phyloP scores from a whole-genome alignment of 768 basidiomycete species.

The Mycena olivaceomarginata region DNA sequence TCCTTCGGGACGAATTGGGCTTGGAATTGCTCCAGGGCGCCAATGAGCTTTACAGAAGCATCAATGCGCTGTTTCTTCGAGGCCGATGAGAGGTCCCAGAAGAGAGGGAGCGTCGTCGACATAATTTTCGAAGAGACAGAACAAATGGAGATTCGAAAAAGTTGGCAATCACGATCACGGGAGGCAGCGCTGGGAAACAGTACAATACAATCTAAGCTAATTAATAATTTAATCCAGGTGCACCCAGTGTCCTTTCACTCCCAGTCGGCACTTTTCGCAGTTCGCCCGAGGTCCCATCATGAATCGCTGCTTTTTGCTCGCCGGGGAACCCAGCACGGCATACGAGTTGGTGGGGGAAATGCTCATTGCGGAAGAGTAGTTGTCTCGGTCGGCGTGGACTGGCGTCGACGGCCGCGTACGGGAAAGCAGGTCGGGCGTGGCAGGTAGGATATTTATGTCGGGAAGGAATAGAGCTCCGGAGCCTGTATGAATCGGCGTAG shows the following conservation, averaged over 20 bases:
- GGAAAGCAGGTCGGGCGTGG: slow-evolving; percentile 49
- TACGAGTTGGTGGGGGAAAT: slow-evolving; percentile 51
- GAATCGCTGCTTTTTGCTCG: slow-evolving; percentile 50
- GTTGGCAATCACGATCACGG: slow-evolving; percentile 10
- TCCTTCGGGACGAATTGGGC: slow-evolving; percentile 72
- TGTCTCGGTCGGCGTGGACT: slow-evolving; percentile 37
- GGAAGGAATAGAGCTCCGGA: slow-evolving; percentile 40
- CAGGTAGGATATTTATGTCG: slow-evolving; percentile 53
- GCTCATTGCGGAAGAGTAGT: slow-evolving; percentile 47
- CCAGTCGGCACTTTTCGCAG: slow-evolving; percentile 55
- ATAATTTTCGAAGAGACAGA: slow-evolving; percentile 57
- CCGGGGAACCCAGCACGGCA: slow-evolving; percentile 38
- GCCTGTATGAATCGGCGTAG: background rate
- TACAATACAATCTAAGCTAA: slow-evolving; percentile 14
- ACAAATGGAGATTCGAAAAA: slow-evolving; percentile 6
- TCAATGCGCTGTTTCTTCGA: slow-evolving; percentile 88
- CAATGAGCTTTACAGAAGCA: slow-evolving; percentile 90
- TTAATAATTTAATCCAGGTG: slow-evolving; percentile 69
- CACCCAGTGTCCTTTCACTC: slow-evolving; percentile 82
- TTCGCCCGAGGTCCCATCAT: slow-evolving; percentile 56
- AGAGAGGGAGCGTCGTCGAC: slow-evolving; percentile 93
- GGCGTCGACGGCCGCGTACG: slow-evolving; percentile 45
- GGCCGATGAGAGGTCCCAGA: slow-evolving; percentile 94
- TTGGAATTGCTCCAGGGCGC: slow-evolving; percentile 91
- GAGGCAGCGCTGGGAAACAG: background rate